Percentiles rank a stretch among this genome's conserved stretches.
phyloP scores from a whole-genome alignment of 352 stramenopile species.

The Phytophthora pistaciae region DNA sequence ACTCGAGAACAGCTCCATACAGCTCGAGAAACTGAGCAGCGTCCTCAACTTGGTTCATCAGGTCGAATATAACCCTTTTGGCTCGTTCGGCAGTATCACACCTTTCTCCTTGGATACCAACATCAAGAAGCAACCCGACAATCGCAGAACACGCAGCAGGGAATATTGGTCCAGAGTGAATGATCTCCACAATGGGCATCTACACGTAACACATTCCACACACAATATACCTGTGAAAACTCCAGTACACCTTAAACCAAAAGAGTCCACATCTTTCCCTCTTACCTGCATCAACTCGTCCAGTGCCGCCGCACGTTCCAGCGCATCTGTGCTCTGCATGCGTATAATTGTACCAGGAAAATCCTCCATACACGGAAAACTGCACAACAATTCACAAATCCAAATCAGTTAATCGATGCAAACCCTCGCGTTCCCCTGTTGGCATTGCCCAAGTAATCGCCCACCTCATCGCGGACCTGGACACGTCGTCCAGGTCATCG shows the following conservation, averaged over 20 bases:
- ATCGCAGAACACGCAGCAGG: slow-evolving; percentile 35
- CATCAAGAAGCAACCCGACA: slow-evolving; percentile 45
- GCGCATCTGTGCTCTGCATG: slow-evolving; percentile 25
- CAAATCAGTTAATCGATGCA: neutral
- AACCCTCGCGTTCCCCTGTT: neutral
- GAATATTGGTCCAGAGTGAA: slow-evolving; percentile 60
- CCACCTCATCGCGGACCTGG: slow-evolving; percentile 49
- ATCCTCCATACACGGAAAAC: slow-evolving; percentile 50
- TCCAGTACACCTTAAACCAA: neutral
- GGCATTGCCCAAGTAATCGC: neutral
- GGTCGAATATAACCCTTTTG: slow-evolving; percentile 47
- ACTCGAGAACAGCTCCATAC: slow-evolving; percentile 60
- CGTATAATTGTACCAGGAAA: slow-evolving; percentile 39
- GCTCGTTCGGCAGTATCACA: slow-evolving; percentile 20
- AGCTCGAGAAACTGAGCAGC: slow-evolving; percentile 55
- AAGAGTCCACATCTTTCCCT: neutral
- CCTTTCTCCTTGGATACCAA: slow-evolving; percentile 7
- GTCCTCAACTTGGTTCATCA: slow-evolving; percentile 60
- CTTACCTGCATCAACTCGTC: slow-evolving; percentile 47
- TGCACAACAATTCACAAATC: slow-evolving; percentile 15
- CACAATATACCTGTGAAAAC: neutral
- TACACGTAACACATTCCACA: slow-evolving; percentile 26
- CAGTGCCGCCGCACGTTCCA: slow-evolving; percentile 32
- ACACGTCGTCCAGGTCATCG: slow-evolving; percentile 51
- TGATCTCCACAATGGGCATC: slow-evolving; percentile 62